Conservation (phyloP, 805 yeast genomes). For the Metschnikowia baotianmanensis region DNA sequence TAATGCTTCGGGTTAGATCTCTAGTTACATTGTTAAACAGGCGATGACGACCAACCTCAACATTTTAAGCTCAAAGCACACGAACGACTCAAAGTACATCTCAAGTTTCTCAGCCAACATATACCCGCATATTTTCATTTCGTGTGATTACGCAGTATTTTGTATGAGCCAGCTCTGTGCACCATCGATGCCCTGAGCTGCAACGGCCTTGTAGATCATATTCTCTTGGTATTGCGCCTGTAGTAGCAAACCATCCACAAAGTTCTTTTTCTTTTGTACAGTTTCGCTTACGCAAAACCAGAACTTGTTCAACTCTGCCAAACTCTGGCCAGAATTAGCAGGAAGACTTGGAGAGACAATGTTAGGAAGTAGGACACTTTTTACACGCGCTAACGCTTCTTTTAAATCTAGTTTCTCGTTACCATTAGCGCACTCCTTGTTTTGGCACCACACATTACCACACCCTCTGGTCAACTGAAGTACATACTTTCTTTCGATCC, state of each 20-base stretch:
- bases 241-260: constrained; percentile 37
- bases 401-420: constrained; percentile 22
- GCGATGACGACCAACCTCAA: neutral
- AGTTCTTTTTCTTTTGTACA: constrained; percentile 42
- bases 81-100: too few relatives aligned
- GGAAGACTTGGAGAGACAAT: constrained; percentile 30
- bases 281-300: constrained; percentile 65
- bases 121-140: too few relatives aligned
- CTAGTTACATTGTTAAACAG: too few relatives aligned
- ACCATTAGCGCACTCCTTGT: constrained; percentile 45
- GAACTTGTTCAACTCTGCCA: constrained; percentile 14
- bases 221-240: constrained; percentile 35
- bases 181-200: constrained; percentile 19
- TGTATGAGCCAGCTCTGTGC: constrained; percentile 41
- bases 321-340: constrained; percentile 20
- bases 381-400: constrained; percentile 37
- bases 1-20: too few relatives aligned
- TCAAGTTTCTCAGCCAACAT: too few relatives aligned
- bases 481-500: constrained; percentile 66
- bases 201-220: constrained; percentile 45
- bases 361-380: constrained; percentile 27
- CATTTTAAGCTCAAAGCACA: too few relatives aligned
- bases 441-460: constrained; percentile 58
- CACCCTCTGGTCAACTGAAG: constrained; percentile 72
- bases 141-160: constrained; percentile 23